phyloP scores from a whole-genome alignment of 257 asterid species.

The Rhazya stricta region DNA sequence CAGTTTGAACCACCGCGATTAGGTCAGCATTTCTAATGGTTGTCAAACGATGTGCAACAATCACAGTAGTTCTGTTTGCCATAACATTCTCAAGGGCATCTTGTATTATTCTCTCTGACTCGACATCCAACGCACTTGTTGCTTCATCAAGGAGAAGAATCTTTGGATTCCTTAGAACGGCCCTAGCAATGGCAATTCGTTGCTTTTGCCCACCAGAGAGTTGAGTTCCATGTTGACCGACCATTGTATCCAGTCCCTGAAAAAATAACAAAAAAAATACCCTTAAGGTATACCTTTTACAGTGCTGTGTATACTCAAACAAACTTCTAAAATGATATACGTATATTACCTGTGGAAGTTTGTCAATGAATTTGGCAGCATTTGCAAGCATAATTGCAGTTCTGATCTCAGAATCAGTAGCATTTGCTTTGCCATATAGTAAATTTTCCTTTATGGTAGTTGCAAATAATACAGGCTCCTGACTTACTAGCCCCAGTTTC shows the following conservation, averaged over 20 bases:
- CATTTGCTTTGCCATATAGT: conserved; percentile 55
- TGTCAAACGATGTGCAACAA: conserved; percentile 73
- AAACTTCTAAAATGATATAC: not conserved
- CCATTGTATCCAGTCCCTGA: conserved; percentile 77
- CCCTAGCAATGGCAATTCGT: conserved; percentile 74
- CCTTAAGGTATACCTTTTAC: not conserved
- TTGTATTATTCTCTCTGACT: conserved; percentile 65
- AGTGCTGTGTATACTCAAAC: not conserved
- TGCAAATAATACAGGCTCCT: conserved; percentile 60
- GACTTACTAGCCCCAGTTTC: conserved; percentile 68
- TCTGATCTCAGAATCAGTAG: conserved; percentile 58
- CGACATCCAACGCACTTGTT: conserved; percentile 82
- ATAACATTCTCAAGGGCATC: conserved; percentile 69
- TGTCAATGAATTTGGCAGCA: conserved; percentile 68
- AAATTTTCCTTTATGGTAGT: conserved; percentile 53
- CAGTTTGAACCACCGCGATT: conserved; percentile 62
- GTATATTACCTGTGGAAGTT: conserved; percentile 53
- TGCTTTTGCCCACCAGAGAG: conserved; percentile 89
- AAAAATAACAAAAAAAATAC: not conserved
- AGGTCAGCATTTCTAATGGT: conserved; percentile 79
- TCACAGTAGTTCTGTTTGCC: conserved; percentile 61
- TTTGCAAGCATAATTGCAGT: conserved; percentile 63
- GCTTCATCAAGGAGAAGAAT: conserved; percentile 90
- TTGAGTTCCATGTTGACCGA: conserved; percentile 74
- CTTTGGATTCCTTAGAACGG: conserved; percentile 64